phyloP scores from a whole-genome alignment of 1,139 yeast species.

The Magnusiomyces suaveolens region DNA sequence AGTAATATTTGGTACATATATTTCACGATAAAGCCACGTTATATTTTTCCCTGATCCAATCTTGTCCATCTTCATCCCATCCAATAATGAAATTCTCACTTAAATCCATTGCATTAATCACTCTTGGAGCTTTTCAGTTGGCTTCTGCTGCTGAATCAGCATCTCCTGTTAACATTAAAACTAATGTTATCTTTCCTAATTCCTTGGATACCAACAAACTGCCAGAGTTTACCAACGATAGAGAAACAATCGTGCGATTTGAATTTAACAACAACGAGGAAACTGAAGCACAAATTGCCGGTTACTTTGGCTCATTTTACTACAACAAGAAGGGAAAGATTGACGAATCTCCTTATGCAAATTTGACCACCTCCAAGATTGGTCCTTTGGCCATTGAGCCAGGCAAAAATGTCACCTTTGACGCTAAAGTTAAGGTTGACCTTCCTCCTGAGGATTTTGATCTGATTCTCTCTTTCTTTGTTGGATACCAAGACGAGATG shows the following conservation, averaged over 20 bases:
- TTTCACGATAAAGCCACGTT: background rate
- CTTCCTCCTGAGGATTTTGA: slow-evolving; percentile 51
- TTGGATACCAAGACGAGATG: slow-evolving; percentile 41
- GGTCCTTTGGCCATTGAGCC: slow-evolving; percentile 50
- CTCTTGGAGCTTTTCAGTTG: background rate
- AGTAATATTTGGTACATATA: background rate
- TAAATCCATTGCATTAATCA: background rate
- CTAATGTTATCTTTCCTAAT: background rate
- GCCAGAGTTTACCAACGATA: slow-evolving; percentile 37
- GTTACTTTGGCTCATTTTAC: slow-evolving; percentile 63
- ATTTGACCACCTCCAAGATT: slow-evolving; percentile 54
- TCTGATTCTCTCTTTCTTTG: slow-evolving; percentile 51
- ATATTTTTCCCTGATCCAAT: background rate
- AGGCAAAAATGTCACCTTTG: slow-evolving; percentile 36
- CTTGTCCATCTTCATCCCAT: background rate
- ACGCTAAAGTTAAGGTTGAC: slow-evolving; percentile 34
- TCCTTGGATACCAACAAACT: slow-evolving; percentile 13
- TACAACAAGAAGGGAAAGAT: slow-evolving; percentile 40
- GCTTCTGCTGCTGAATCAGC: background rate
- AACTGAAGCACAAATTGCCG: slow-evolving; percentile 47
- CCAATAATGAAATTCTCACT: background rate
- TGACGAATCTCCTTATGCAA: slow-evolving; percentile 41
- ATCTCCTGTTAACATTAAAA: background rate
- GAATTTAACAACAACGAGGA: slow-evolving; percentile 51
- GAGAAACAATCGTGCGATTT: slow-evolving; percentile 47